Percentiles rank a stretch among this genome's conserved stretches.
phyloP scores from a whole-genome alignment of 257 asterid species.

The Eucommia ulmoides region DNA sequence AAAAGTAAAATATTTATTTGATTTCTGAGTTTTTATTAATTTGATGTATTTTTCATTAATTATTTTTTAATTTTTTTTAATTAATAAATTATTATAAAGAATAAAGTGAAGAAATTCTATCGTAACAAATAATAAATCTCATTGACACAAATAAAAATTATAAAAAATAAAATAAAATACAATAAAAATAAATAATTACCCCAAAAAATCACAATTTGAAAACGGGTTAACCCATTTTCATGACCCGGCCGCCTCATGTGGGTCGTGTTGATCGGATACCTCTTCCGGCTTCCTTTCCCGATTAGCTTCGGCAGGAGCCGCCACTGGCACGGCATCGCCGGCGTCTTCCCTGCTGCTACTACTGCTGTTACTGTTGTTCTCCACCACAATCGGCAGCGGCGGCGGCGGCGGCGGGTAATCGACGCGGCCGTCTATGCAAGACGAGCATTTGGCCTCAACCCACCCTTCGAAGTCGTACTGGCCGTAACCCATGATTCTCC shows the following conservation, averaged over 20 bases:
- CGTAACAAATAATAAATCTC: no score
- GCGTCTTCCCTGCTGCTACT: slow-evolving; percentile 11
- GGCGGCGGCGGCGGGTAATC: slow-evolving; percentile 36
- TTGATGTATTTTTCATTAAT: no score
- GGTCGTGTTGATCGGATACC: slow-evolving; percentile 3
- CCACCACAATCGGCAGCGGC: slow-evolving; percentile 23
- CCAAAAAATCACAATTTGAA: no score
- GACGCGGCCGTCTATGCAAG: slow-evolving; percentile 78
- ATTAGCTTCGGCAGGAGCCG: slow-evolving; percentile 11
- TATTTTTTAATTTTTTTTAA: no score
- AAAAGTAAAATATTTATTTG: no score
- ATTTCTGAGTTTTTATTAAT: no score
- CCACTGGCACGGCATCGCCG: slow-evolving; percentile 11
- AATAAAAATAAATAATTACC: no score
- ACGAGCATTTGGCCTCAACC: slow-evolving; percentile 76
- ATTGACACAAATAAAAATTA: no score
- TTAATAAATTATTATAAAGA: no score
- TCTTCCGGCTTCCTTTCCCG: slow-evolving; percentile 23
- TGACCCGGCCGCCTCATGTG: slow-evolving; percentile 21
- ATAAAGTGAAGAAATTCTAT: no score
- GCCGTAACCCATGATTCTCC: slow-evolving; percentile 52
- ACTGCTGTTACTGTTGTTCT: slow-evolving; percentile 19
- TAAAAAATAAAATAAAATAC: no score
- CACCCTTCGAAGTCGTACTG: slow-evolving; percentile 72
- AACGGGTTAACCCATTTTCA: no score